These are phyloP conservation scores for Leishmania major DNA, from an alignment of 208 protist genomes.

Conservation along the genomic window DNA sequence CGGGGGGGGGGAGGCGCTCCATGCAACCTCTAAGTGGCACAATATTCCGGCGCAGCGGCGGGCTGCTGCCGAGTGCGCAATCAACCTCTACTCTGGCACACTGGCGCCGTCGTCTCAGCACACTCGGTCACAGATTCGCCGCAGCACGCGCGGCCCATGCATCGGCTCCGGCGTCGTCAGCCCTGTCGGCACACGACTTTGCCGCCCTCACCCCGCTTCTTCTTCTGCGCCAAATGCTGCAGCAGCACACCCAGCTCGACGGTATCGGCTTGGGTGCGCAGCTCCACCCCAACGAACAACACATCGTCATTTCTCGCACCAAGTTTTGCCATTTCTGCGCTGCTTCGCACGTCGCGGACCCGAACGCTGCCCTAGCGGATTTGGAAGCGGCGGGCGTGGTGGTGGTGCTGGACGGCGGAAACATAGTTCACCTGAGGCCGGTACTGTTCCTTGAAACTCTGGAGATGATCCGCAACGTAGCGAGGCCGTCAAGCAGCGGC, in stretches of 20 bases:
- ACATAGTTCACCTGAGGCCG: constrained; percentile 62
- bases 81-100: neutral
- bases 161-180: neutral
- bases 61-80: neutral
- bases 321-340: constrained; percentile 61
- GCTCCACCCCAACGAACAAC: constrained; percentile 18
- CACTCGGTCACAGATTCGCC: neutral
- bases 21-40: neutral
- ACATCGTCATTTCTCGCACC: constrained; percentile 53
- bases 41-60: neutral
- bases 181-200: constrained; percentile 36
- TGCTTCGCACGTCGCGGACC: constrained; percentile 53
- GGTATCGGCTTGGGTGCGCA: constrained; percentile 19
- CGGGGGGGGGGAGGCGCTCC: neutral
- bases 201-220: constrained; percentile 47
- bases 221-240: constrained; percentile 56
- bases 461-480: neutral
- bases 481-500: neutral
- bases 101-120: neutral
- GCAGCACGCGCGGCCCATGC: neutral
- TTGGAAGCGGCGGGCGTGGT: constrained; percentile 58
- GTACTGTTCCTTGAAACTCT: constrained; percentile 56
- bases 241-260: constrained; percentile 46
- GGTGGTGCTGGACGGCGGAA: constrained; percentile 52
- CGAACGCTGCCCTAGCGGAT: constrained; percentile 38